Conservation (phyloP, 2,329 filamentous ascomycete species). For the Apiospora kogelbergensis region DNA sequence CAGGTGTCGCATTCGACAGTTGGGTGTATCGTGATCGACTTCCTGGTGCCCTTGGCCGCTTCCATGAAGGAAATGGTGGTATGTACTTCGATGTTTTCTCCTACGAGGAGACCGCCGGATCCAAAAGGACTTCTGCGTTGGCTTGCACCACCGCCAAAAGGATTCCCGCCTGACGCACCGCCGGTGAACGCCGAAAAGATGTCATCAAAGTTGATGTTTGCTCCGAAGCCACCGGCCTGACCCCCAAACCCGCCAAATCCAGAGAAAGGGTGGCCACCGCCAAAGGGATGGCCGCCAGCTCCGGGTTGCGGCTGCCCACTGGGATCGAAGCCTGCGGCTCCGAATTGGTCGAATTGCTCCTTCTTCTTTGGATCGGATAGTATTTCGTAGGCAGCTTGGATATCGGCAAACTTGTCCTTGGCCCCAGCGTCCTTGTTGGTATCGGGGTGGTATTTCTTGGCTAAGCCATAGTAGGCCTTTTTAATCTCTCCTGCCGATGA, state of each 20-base stretch:
- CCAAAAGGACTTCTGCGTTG: conserved; percentile 62
- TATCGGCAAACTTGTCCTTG: conserved; percentile 92
- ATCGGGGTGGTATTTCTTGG: conserved; percentile 97
- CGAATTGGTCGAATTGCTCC: conserved; percentile 88
- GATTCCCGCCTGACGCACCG: conserved; percentile 46
- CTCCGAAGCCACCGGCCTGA: conserved; percentile 66
- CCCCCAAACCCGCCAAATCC: conserved; percentile 44
- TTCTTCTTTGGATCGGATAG: conserved; percentile 91
- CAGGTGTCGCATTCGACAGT: conserved; percentile 81
- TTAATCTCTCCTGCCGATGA: conserved; percentile 91
- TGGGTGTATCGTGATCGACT: conserved; percentile 85
- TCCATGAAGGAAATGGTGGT: conserved; percentile 94
- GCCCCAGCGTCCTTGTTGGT: conserved; percentile 94
- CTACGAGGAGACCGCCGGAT: conserved; percentile 77
- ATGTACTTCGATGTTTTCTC: conserved; percentile 94
- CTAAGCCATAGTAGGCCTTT: conserved; percentile 95
- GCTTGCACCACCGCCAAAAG: conserved; percentile 56
- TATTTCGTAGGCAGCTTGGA: conserved; percentile 91
- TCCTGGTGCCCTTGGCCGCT: conserved; percentile 84
- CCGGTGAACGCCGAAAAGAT: conserved; percentile 84
- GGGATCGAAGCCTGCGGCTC: conserved; percentile 83
- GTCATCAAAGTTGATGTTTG: conserved; percentile 94
- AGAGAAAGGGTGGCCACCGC: conserved; percentile 56
- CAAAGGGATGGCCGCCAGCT: conserved; percentile 54
- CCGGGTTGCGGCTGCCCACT: conserved; percentile 54